Conservation (phyloP, 495 filamentous ascomycete genomes). For the Penicillium subrubescens region DNA sequence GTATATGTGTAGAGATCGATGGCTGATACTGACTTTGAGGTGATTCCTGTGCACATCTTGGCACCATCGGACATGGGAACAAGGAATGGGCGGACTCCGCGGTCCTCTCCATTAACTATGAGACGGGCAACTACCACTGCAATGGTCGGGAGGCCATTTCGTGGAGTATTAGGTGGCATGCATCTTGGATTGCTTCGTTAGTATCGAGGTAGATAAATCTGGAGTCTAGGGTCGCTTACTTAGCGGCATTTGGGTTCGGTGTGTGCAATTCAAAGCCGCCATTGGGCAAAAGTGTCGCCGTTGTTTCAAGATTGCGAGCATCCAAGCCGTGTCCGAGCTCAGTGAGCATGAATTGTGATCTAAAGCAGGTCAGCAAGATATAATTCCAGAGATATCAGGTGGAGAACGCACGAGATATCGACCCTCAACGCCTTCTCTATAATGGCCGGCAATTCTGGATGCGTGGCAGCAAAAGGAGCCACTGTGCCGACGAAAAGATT, state of each 20-base stretch:
- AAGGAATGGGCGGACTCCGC: constrained; percentile 31
- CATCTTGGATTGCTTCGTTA: constrained; percentile 19
- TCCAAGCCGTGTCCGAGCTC: constrained; percentile 43
- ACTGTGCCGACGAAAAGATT: constrained; percentile 43
- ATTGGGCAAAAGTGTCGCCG: constrained; percentile 33
- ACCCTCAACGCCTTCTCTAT: not conserved
- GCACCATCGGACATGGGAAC: constrained; percentile 28
- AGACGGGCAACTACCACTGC: constrained; percentile 36
- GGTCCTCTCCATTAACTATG: constrained; percentile 26
- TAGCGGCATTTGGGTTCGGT: constrained; percentile 27
- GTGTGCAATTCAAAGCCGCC: constrained; percentile 39
- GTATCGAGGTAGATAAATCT: not conserved
- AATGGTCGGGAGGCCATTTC: constrained; percentile 25
- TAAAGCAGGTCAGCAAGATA: not conserved
- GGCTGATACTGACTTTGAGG: constrained; percentile 14
- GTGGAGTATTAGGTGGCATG: constrained; percentile 38
- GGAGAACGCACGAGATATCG: not conserved
- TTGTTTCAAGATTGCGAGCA: constrained; percentile 42
- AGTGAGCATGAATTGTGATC: constrained; percentile 35
- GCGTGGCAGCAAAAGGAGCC: constrained; percentile 30
- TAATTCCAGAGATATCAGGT: not conserved
- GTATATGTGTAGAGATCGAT: not conserved
- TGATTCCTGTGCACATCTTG: constrained; percentile 30
- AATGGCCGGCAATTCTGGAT: constrained; percentile 30
- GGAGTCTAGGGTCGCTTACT: constrained; percentile 17